phyloP scores from a whole-genome alignment of 805 yeast genomes.

The Priceomyces haplophilus region DNA sequence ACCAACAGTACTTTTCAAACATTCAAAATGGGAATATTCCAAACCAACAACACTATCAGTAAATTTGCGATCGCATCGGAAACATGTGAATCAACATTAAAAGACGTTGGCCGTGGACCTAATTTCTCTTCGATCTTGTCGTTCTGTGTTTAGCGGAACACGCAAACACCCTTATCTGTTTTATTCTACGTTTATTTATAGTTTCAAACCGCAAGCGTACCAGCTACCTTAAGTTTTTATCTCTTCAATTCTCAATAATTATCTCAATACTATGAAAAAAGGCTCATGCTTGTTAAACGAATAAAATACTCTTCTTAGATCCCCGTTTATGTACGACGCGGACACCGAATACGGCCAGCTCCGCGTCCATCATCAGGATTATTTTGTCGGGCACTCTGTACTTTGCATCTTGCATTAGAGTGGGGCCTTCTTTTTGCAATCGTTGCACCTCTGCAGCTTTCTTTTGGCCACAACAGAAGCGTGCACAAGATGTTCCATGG shows the following conservation, averaged over 20 bases:
- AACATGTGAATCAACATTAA: not conserved
- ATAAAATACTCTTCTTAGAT: not conserved
- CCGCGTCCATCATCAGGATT: not conserved
- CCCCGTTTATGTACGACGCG: no score
- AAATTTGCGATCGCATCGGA: slow-evolving; percentile 7
- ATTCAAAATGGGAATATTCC: slow-evolving; percentile 48
- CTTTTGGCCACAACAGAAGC: no score
- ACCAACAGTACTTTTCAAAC: slow-evolving; percentile 61
- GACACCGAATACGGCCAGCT: no score
- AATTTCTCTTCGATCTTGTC: not conserved
- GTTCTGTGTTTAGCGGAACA: not conserved
- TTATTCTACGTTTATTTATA: slow-evolving; percentile 1
- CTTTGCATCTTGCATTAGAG: no score
- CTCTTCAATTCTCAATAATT: slow-evolving; percentile 2
- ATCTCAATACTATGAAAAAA: not conserved
- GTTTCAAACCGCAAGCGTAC: slow-evolving; percentile 1
- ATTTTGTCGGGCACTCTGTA: no score
- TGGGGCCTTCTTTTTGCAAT: no score
- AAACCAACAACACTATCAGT: slow-evolving; percentile 57
- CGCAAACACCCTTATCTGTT: not conserved
- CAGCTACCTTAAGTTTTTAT: slow-evolving; percentile 2
- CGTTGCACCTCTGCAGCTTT: no score
- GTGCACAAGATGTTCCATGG: no score
- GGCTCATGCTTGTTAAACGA: not conserved
- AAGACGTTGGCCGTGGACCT: not conserved